These are phyloP conservation scores for Candida montana DNA, from an alignment of 805 yeast species.

Conservation along the genomic window DNA sequence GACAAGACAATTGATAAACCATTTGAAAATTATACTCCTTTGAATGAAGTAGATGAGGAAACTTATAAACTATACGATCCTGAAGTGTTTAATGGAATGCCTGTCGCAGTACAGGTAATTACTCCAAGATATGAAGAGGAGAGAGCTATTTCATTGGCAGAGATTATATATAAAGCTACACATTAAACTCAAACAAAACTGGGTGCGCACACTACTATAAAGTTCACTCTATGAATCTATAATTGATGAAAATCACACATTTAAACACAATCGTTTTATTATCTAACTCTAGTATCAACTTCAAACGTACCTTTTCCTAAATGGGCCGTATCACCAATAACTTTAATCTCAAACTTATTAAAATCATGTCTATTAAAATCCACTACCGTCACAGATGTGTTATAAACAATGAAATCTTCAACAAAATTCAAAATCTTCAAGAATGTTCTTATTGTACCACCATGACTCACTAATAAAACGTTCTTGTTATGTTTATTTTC, in stretches of 20 bases:
- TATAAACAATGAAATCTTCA: conserved; percentile 55
- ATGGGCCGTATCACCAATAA: conserved; percentile 66
- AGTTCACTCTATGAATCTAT: no score
- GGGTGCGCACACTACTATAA: no score
- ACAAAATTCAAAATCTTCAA: conserved; percentile 44
- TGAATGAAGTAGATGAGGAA: conserved; percentile 28
- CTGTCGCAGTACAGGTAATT: conserved; percentile 51
- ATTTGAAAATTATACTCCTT: conserved; percentile 17
- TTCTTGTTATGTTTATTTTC: conserved; percentile 36
- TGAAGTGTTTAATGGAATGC: conserved; percentile 43
- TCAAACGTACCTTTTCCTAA: conserved; percentile 49
- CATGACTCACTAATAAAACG: conserved; percentile 66
- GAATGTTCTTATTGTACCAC: conserved; percentile 70
- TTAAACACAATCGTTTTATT: no score
- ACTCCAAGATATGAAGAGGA: conserved; percentile 57
- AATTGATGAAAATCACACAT: no score
- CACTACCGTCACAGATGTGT: conserved; percentile 67
- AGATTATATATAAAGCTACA: conserved; percentile 1
- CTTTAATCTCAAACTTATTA: conserved; percentile 39
- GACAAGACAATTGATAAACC: conserved; percentile 29
- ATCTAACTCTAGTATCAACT: conserved; percentile 41
- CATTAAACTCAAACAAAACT: no score
- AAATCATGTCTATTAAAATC: conserved; percentile 42
- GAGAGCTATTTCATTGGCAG: conserved; percentile 16
- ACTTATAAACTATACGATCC: conserved; percentile 40